phyloP scores from a whole-genome alignment of 495 filamentous ascomycete species.

The Endocarpon pusillum region DNA sequence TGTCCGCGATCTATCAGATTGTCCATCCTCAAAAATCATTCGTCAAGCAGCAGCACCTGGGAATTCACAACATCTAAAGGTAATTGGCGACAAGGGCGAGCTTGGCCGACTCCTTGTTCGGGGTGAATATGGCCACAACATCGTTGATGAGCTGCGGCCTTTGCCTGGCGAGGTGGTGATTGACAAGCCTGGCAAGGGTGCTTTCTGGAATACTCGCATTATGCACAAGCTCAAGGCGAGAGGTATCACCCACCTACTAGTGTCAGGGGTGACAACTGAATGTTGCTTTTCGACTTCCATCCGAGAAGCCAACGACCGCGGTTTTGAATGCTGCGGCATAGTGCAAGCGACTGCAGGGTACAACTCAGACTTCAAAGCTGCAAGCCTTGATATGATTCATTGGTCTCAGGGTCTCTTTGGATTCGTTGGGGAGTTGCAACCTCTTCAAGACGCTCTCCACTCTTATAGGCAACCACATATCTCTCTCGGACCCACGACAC shows the following conservation, averaged over 20 bases:
- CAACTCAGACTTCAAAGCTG: constrained; percentile 21
- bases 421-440: constrained; percentile 23
- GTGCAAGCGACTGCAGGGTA: constrained; percentile 28
- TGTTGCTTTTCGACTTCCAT: constrained; percentile 40
- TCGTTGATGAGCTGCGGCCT: constrained; percentile 29
- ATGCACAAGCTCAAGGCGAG: constrained; percentile 23
- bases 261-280: constrained; percentile 39
- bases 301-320: constrained; percentile 41
- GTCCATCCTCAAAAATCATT: constrained; percentile 29
- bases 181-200: constrained; percentile 36
- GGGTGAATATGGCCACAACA: constrained; percentile 33
- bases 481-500: constrained; percentile 5
- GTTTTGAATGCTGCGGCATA: constrained; percentile 39
- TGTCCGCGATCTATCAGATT: constrained; percentile 30
- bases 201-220: constrained; percentile 34
- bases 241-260: constrained; percentile 37
- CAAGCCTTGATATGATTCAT: constrained; percentile 26
- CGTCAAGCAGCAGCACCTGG: constrained; percentile 27
- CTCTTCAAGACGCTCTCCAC: constrained; percentile 14
- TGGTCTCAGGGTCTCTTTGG: constrained; percentile 34
- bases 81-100: constrained; percentile 32
- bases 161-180: constrained; percentile 27
- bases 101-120: constrained; percentile 33
- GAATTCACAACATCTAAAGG: constrained; percentile 24
- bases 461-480: constrained; percentile 4